phyloP scores from a whole-genome alignment of 1,139 yeast genomes.

The Candida albicans region DNA sequence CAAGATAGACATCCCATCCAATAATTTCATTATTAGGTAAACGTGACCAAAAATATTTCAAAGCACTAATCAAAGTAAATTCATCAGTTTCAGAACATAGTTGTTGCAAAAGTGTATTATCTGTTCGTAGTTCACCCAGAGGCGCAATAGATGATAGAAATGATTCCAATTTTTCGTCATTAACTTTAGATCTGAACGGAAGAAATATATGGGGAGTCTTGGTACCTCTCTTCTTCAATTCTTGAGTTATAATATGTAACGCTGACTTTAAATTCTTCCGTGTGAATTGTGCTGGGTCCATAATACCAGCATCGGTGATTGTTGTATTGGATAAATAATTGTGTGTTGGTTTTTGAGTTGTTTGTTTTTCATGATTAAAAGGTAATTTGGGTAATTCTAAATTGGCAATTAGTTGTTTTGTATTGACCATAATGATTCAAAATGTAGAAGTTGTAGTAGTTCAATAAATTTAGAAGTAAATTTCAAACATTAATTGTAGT shows the following conservation, averaged over 20 bases:
- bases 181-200: conserved; percentile 68
- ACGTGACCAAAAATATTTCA: conserved; percentile 86
- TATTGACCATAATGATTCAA: conserved; percentile 13
- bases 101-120: conserved; percentile 32
- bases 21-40: conserved; percentile 77
- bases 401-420: conserved; percentile 13
- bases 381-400: conserved; percentile 30
- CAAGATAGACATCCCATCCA: conserved; percentile 82
- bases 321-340: not conserved
- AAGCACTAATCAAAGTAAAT: conserved; percentile 66
- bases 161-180: conserved; percentile 53
- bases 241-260: conserved; percentile 67
- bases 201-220: conserved; percentile 64
- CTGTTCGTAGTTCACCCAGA: conserved; percentile 40
- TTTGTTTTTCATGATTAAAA: not conserved
- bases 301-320: conserved; percentile 15
- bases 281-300: conserved; percentile 45
- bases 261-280: conserved; percentile 62
- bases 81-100: conserved; percentile 54
- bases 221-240: conserved; percentile 56
- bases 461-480: not conserved
- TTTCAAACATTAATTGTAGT: not conserved
- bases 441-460: not conserved
- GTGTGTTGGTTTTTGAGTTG: not conserved
- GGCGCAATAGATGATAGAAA: conserved; percentile 57